Evolutionary conservation across 768 basidiomycete genomes (phyloP), one percentile per base, ranked within the genome.

Genomic region (Auricularia sp.): DNA sequence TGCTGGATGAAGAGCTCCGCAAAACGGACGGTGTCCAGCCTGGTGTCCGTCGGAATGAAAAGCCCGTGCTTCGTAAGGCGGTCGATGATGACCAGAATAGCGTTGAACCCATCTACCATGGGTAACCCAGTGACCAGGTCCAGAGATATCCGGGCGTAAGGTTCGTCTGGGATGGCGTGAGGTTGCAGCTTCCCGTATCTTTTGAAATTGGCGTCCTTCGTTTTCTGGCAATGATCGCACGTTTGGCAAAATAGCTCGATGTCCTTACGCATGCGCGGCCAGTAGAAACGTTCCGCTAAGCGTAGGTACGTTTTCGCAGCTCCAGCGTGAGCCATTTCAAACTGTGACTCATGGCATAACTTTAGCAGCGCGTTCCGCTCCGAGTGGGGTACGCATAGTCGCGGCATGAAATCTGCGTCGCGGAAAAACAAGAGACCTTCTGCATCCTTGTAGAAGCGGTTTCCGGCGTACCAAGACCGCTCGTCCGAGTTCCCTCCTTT

Each of bases 11-110:
- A 66, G 0, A 67, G 18, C 0, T 0, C 65, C 61, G 39, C 64
- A 65, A 62, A 51, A 3, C 47, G 64, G 11, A 61, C 62, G 18
- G 54, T 47, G 6, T 45, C 39, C 42, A 39, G 54, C n/a, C 51
- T 24, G 37, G 51, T 61, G n/a, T 66, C 62, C 62, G 65, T 67
- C 24, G 70, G 68, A 7, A 71, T 66, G 21, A 66, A 67, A 54
- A 64, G 56, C 16, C 56, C 56, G 36, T 65, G 24, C 54, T 71
- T 71, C 34, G 69, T 68, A 21, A 71, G 61, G 1, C 64, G 59
- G 59, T 73, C 71, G 8, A 66, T 66, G 7, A 73, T 64, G 3
- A 73, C 70, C 10, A 68, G 54, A 16, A 73, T 73, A 1, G 68
- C 51, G 51, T 67, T 63, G 59, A 42, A 68, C 2, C 67, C 63